These are phyloP conservation scores for Citrullus colocynthis DNA, from an alignment of 306 rosid species.

Conservation along the genomic window DNA sequence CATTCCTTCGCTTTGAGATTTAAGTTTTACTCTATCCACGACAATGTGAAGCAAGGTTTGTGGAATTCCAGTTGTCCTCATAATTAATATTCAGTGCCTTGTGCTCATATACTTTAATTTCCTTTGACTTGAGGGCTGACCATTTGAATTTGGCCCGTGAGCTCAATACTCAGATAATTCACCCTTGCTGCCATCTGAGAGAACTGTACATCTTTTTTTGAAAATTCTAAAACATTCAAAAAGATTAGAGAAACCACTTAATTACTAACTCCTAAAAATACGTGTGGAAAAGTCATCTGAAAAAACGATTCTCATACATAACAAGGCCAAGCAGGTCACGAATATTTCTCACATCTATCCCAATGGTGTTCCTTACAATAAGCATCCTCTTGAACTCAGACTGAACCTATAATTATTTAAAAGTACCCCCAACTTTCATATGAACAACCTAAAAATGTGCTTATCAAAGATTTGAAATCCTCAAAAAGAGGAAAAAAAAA, in stretches of 20 bases:
- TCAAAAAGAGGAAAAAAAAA: no score
- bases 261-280: neutral
- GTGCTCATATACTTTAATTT: neutral
- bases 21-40: neutral
- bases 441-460: no score
- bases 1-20: neutral
- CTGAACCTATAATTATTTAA: no score
- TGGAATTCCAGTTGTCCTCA: neutral
- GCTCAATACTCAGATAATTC: neutral
- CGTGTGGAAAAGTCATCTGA: no score
- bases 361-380: neutral
- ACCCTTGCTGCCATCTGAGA: no score
- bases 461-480: no score
- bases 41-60: neutral
- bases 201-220: neutral
- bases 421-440: no score
- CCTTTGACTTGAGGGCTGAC: neutral
- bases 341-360: no score
- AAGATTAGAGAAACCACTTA: neutral
- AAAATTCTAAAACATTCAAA: neutral
- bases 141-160: neutral
- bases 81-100: no score
- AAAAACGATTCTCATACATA: neutral
- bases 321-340: neutral
- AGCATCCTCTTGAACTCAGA: neutral